These are phyloP conservation scores for Pyricularia sp. DNA, from an alignment of 2,329 filamentous ascomycete species.

Conservation along the genomic window DNA sequence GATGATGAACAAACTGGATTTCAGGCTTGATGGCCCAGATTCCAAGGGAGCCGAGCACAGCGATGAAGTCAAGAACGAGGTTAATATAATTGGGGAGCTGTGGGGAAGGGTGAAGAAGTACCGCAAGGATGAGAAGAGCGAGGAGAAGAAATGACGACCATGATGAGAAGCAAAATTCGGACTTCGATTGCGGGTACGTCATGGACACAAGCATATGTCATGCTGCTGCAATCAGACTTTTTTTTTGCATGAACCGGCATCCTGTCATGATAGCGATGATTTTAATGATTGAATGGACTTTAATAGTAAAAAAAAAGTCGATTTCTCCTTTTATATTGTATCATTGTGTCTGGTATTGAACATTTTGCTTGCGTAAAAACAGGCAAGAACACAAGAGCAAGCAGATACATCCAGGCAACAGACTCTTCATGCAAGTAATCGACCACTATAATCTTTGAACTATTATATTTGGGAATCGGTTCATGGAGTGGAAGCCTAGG, in stretches of 20 bases:
- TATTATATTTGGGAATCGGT: not conserved
- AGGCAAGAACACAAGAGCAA: not conserved
- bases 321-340: not conserved
- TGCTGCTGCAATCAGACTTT: not conserved
- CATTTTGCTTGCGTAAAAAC: not conserved
- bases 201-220: not conserved
- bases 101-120: slow-evolving; percentile 6
- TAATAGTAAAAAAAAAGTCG: not conserved
- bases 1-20: slow-evolving; percentile 15
- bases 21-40: slow-evolving; percentile 12
- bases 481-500: not conserved
- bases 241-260: not conserved
- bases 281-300: not conserved
- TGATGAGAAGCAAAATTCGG: not conserved
- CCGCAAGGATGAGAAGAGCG: slow-evolving; percentile 18
- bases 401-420: not conserved
- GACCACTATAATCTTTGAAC: not conserved
- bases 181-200: not conserved
- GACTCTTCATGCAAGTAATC: not conserved
- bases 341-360: not conserved
- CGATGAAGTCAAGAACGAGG: slow-evolving; percentile 11
- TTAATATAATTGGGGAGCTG: slow-evolving; percentile 12
- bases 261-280: not conserved
- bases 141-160: slow-evolving; percentile 15
- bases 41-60: slow-evolving; percentile 9